These are phyloP conservation scores for Huntiella moniliformis DNA, from an alignment of 2,329 filamentous ascomycete genomes.

Conservation along the genomic window DNA sequence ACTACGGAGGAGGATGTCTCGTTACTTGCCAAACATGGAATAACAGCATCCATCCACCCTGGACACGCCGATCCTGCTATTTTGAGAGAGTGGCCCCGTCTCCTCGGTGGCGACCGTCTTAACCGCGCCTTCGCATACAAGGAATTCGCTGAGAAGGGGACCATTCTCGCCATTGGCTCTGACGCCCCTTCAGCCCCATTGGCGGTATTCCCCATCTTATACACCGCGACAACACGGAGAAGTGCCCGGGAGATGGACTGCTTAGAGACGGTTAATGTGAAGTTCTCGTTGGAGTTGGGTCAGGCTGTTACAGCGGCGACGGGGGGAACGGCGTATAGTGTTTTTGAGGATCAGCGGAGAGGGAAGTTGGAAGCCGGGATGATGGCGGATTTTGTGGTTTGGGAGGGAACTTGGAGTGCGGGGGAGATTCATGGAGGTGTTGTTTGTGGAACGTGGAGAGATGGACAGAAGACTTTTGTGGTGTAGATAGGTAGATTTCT, in stretches of 20 bases:
- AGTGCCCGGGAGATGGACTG: conserved; percentile 30
- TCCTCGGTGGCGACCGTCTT: conserved; percentile 35
- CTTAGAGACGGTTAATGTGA: conserved; percentile 27
- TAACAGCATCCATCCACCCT: conserved; percentile 40
- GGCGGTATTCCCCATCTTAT: conserved; percentile 34
- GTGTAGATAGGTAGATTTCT: neutral
- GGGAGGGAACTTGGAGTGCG: conserved; percentile 27
- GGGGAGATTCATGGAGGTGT: conserved; percentile 26
- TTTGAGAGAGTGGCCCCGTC: conserved; percentile 38
- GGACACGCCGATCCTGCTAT: conserved; percentile 43
- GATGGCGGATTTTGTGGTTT: conserved; percentile 36
- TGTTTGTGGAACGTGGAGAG: conserved; percentile 35
- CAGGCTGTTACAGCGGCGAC: conserved; percentile 36
- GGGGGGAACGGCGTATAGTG: conserved; percentile 35
- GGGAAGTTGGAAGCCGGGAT: conserved; percentile 33
- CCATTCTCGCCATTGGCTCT: conserved; percentile 35
- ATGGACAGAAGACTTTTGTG: conserved; percentile 23
- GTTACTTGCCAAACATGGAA: conserved; percentile 37
- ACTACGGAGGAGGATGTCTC: conserved; percentile 33
- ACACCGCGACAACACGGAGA: conserved; percentile 37
- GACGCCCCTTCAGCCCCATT: conserved; percentile 42
- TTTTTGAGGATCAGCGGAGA: conserved; percentile 35
- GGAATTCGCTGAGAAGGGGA: conserved; percentile 37
- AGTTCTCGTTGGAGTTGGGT: conserved; percentile 33
- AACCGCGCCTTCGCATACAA: conserved; percentile 43